Base-by-base conservation (phyloP, 1,139 yeast species). In the Nakaseomyces bracarensis region DNA sequence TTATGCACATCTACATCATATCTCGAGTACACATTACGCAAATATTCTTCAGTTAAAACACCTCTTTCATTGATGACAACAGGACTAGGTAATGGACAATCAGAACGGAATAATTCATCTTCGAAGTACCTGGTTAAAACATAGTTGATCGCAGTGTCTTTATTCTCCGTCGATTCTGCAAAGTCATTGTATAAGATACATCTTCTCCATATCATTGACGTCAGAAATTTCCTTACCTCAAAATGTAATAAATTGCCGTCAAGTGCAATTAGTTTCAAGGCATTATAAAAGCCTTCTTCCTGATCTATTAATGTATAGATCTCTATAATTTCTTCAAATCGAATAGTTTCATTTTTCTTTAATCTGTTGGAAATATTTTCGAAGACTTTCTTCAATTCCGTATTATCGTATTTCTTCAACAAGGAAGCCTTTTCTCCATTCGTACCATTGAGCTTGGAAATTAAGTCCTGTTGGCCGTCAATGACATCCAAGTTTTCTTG, bases 161-260 rank as follows among this genome's bases (percentile, higher is more conserved):
- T 63, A 42, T 68, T 64, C 23, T 66, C 61, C n/a, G 66, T 60
- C 18, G 76, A 56, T 11, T 58, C 54, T 5, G 57, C 46, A 84
- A 86, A 79, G 50, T 77, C 74, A 49, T 74, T 69, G 15, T 29
- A 19, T n/a, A 77, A 53, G 8, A 82, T 63, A 38, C 82, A 67
- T 46, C 91, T 68, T 52, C 78, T 67, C 91, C 93, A 82, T 2
- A 81, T 64, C 13, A 70, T 55, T 13, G 63, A 61, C 39, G 63
- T 66, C 39, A 56, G 40, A 21, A 50, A 48, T 25, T 64, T 61
- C 11, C 63, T 49, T 2, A 46, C 44, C 33, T 63, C 66, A 29
- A 58, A 62, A n/a, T 53, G 51, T 13, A 57, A 47, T 3, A 60
- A 48, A 13, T 58, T 54, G 28, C 56, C 51, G 7, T 65, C 58